These are phyloP conservation scores for Cyberlindnera euphorbiiphila DNA, from an alignment of 805 yeast genomes.

Conservation along the genomic window DNA sequence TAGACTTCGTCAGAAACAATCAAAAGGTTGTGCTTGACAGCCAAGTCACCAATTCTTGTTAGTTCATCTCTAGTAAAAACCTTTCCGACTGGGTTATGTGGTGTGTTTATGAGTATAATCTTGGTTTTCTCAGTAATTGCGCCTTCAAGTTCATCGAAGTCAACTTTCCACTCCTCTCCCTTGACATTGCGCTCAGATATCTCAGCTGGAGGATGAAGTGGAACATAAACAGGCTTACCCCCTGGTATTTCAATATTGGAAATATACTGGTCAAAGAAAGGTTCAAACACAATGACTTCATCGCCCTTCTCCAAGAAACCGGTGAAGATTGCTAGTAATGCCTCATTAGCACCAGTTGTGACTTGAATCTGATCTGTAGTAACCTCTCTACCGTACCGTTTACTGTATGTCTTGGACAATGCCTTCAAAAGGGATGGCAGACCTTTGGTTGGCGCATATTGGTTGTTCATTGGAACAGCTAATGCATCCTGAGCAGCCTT, in stretches of 20 bases:
- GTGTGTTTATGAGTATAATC: constrained; percentile 84
- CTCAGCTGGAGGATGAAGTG: constrained; percentile 77
- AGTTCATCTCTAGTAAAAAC: constrained; percentile 77
- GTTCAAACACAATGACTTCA: constrained; percentile 94
- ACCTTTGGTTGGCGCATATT: constrained; percentile 90
- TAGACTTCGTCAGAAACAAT: constrained; percentile 93
- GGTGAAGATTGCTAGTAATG: constrained; percentile 78
- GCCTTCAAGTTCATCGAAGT: constrained; percentile 69
- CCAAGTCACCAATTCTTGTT: constrained; percentile 68
- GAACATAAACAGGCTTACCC: constrained; percentile 84
- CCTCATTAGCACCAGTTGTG: constrained; percentile 97
- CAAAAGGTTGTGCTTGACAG: constrained; percentile 78
- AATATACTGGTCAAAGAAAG: constrained; percentile 95
- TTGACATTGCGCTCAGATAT: constrained; percentile 58
- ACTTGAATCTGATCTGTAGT: constrained; percentile 64
- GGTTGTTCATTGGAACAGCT: constrained; percentile 72
- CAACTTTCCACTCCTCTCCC: constrained; percentile 85
- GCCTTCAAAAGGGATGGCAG: constrained; percentile 71
- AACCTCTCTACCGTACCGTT: constrained; percentile 55
- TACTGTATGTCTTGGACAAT: constrained; percentile 66
- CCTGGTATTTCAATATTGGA: constrained; percentile 93
- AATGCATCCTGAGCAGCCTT: constrained; percentile 77
- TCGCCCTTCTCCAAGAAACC: constrained; percentile 86
- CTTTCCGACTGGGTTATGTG: constrained; percentile 96
- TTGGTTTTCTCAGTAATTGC: constrained; percentile 76